phyloP scores from a whole-genome alignment of 768 basidiomycete species.

The Tricholoma terreum region DNA sequence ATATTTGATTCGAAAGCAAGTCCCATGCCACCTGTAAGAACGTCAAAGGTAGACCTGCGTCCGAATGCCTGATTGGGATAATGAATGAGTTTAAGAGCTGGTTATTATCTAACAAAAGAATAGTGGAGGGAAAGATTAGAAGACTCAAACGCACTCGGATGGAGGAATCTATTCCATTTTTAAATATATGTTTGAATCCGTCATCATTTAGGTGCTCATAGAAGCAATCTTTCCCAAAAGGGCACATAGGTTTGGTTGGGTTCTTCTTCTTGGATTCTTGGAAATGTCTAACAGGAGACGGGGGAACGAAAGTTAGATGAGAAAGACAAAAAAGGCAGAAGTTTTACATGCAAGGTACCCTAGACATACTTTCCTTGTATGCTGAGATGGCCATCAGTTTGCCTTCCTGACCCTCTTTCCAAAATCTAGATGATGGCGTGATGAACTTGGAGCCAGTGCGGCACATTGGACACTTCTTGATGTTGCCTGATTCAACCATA shows the following conservation, averaged over 20 bases:
- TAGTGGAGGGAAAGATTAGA: no score
- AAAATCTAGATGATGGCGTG: conserved; percentile 71
- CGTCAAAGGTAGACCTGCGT: not conserved
- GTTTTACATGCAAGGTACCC: conserved; percentile 63
- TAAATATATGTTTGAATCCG: conserved; percentile 57
- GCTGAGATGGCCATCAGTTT: conserved; percentile 50
- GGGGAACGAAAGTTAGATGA: not conserved
- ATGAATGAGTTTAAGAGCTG: not conserved
- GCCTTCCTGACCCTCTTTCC: conserved; percentile 47
- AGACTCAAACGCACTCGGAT: conserved; percentile 44
- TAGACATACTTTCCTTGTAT: conserved; percentile 74
- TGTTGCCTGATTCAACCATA: conserved; percentile 51
- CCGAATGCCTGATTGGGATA: not conserved
- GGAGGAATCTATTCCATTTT: conserved; percentile 49
- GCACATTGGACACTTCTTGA: conserved; percentile 80
- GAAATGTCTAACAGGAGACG: not conserved
- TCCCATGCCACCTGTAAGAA: not conserved
- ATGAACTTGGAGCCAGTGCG: conserved; percentile 64
- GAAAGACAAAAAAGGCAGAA: not conserved
- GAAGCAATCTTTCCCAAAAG: conserved; percentile 80
- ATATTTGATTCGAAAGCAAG: not conserved
- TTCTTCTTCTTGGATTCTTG: conserved; percentile 53
- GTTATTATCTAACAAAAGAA: no score
- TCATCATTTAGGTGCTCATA: conserved; percentile 70
- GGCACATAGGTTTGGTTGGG: conserved; percentile 54